phyloP scores from a whole-genome alignment of 2,329 filamentous ascomycete genomes.

The Colletotrichum melonis region DNA sequence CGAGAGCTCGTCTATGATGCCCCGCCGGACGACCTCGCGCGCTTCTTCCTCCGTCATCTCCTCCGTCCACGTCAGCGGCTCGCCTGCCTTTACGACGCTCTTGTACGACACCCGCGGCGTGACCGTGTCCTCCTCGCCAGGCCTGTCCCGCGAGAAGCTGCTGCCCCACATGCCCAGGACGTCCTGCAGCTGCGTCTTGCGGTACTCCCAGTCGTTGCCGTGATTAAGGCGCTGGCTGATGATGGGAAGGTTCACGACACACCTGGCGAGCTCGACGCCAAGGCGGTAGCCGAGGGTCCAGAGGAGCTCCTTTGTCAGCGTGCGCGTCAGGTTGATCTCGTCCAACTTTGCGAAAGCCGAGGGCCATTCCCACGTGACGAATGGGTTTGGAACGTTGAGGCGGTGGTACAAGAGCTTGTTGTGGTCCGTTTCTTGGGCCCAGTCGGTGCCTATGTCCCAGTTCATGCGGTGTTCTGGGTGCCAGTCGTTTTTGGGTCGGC shows the following conservation, averaged over 20 bases:
- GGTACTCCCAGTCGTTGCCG: slow-evolving; percentile 25
- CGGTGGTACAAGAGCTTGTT: neutral
- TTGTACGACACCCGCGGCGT: slow-evolving; percentile 38
- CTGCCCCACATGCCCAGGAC: slow-evolving; percentile 29
- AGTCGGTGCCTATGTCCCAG: slow-evolving; percentile 38
- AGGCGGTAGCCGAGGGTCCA: slow-evolving; percentile 52
- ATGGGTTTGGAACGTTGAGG: slow-evolving; percentile 9
- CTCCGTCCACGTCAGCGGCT: slow-evolving; percentile 40
- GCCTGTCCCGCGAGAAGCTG: neutral
- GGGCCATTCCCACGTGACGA: slow-evolving; percentile 37
- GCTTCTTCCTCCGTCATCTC: slow-evolving; percentile 24
- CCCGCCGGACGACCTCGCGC: slow-evolving; percentile 42
- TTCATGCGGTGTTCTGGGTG: slow-evolving; percentile 47
- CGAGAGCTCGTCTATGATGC: slow-evolving; percentile 56
- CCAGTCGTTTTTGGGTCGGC: slow-evolving; percentile 40
- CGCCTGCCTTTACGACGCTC: slow-evolving; percentile 47
- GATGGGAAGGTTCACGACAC: slow-evolving; percentile 26
- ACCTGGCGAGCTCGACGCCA: slow-evolving; percentile 45
- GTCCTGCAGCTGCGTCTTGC: slow-evolving; percentile 32
- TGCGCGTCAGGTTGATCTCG: slow-evolving; percentile 31
- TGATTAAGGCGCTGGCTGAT: slow-evolving; percentile 29
- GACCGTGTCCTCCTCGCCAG: neutral
- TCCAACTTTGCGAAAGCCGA: slow-evolving; percentile 39
- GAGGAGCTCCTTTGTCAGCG: slow-evolving; percentile 41
- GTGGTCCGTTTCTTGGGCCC: neutral